phyloP scores from a whole-genome alignment of 192 early-diverging fungal genomes.

The Entrophospora sp. region DNA sequence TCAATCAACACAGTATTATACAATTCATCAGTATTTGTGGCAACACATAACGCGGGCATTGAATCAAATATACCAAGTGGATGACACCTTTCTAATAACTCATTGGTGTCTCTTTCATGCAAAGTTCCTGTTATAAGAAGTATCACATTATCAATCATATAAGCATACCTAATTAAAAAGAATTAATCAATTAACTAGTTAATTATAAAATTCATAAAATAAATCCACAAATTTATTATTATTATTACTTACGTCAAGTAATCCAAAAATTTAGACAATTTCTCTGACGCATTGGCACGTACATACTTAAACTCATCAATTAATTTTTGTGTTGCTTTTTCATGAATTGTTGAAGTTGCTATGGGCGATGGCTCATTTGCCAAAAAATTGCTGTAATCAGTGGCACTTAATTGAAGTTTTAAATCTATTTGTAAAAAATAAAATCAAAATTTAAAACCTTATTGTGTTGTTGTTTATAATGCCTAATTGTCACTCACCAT shows the following conservation, averaged over 20 bases:
- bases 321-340: slow-evolving; percentile 80
- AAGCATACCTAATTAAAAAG: slow-evolving; percentile 61
- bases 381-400: slow-evolving; percentile 90
- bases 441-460: neutral
- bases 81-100: slow-evolving; percentile 94
- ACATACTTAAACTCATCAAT: slow-evolving; percentile 93
- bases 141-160: slow-evolving; percentile 99
- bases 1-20: slow-evolving; percentile 96
- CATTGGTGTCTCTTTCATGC: slow-evolving; percentile 96
- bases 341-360: slow-evolving; percentile 84
- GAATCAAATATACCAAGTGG: slow-evolving; percentile 96
- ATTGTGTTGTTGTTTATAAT: neutral
- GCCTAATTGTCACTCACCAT: too few relatives aligned
- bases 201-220: neutral
- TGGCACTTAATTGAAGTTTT: slow-evolving; percentile 87
- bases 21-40: slow-evolving; percentile 89
- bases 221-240: neutral
- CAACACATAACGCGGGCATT: slow-evolving; percentile 96
- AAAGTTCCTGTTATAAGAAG: slow-evolving; percentile 96
- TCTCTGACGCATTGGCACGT: slow-evolving; percentile 70
- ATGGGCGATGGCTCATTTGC: slow-evolving; percentile 96
- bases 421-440: slow-evolving; percentile 54
- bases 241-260: slow-evolving; percentile 78
- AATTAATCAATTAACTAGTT: too few relatives aligned
- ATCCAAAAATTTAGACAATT: slow-evolving; percentile 86